Evolutionary conservation across 2,329 filamentous ascomycete species (phyloP), one percentile per base, ranked within the genome.

Genomic region (Rhinocladiella mackenziei): DNA sequence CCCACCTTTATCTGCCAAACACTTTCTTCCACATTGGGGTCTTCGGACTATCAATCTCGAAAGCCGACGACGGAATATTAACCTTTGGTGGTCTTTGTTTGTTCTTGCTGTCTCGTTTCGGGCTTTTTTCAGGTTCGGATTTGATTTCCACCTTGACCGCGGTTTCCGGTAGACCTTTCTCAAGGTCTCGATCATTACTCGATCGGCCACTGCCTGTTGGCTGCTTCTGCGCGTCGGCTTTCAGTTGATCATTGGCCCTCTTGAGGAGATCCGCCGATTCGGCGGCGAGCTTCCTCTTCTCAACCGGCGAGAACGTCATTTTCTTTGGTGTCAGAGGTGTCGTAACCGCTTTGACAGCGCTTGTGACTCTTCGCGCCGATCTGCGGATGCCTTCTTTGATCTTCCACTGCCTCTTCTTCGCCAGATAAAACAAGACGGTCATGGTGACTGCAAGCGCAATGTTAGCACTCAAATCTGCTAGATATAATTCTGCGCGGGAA

Each of bases 321-420:
- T 45, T 50, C 43, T 50, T 51, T 4, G 59, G 50, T 14, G 56
- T 58, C 22, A 55, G 31, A 1, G 59, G 53, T 13, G 56, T 56
- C 4, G 55, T 43, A 9, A 59, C 55, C 5, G 57, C 53, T 42
- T 55, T 58, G 26, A 59, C 47, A 6, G 45, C 49, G 37, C 53
- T 55, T 2, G 50, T 46, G n/a, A 64, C 55, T 8, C 55, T 55
- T 4, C 72, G 74, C 22, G 80, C 79, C 1, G 85, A 89, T 53
- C 77, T 78, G 43, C 82, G 77, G 45, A 94, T 72, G 20, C 75
- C 84, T 60, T 86, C 79, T 46, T 81, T 78, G 55, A 92, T 72
- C 54, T 81, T 84, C 87, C 87, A 92, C 64, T 89, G 85, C 34
- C 82, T 79, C 69, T 87, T 89, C 73, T 92, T 92, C 43, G 87